These are phyloP conservation scores for Ceratocystis lukuohia DNA, from an alignment of 2,329 filamentous ascomycete genomes.

Conservation along the genomic window DNA sequence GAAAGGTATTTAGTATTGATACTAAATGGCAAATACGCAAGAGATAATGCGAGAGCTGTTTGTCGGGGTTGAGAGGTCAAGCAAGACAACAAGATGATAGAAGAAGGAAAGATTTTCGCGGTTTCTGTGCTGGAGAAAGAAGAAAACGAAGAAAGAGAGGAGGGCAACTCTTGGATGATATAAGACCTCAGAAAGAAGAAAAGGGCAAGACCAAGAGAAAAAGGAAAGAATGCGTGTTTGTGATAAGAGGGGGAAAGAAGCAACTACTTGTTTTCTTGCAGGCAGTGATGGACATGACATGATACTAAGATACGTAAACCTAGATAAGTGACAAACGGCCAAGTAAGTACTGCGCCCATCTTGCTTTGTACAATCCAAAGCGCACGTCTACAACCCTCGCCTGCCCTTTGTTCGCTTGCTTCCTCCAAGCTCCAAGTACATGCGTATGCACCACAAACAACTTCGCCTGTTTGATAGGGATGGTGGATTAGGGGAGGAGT, in stretches of 20 bases:
- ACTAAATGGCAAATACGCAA: not conserved
- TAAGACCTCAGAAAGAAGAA: not conserved
- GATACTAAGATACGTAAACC: not conserved
- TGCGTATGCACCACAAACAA: not conserved
- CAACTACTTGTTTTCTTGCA: not conserved
- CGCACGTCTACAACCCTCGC: too few species aligned
- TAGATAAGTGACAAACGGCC: not conserved
- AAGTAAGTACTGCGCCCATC: too few species aligned
- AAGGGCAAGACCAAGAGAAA: not conserved
- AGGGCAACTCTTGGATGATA: not conserved
- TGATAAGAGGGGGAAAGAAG: conserved; percentile 1
- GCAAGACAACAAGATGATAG: not conserved
- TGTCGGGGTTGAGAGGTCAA: not conserved
- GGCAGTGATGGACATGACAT: not conserved
- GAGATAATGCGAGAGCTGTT: too few species aligned
- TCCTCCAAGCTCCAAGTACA: too few species aligned
- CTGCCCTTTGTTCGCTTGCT: too few species aligned
- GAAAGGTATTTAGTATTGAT: not conserved
- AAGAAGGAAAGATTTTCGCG: not conserved
- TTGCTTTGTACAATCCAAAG: too few species aligned
- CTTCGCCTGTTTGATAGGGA: not conserved
- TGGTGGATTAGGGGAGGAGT: not conserved
- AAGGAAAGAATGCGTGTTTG: conserved; percentile 2
- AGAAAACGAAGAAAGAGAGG: not conserved
- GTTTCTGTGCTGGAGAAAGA: not conserved